Base-by-base conservation (phyloP, 495 filamentous ascomycete species). In the Astrothelium subdiscretum region DNA sequence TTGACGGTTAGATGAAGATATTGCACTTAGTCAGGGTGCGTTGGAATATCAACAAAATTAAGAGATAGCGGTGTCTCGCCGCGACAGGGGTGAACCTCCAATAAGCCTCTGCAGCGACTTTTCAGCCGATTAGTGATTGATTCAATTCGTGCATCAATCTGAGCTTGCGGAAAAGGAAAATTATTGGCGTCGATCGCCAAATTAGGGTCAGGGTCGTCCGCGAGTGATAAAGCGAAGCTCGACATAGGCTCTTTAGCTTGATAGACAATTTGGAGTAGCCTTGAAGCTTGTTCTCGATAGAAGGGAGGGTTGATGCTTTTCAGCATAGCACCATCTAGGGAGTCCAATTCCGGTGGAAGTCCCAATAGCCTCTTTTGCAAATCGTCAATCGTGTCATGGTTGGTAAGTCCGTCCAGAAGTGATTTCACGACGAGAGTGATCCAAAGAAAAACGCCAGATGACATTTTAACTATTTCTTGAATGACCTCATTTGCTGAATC, bases 391-490 rank as follows among this genome's bases (percentile, higher is more conserved):
- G 54, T 31, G 29, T 58, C 31, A 15, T 58, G 26, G 13, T 31
- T 32, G 4, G 26, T 31, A 3, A 58, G 24, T 20, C 31, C 27
- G 12, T 58, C 31, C 13, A 31, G 29, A 58, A 58, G 27, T 32
- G 54, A 31, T 31, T 58, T 32, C 24, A 58, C 27, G 12, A 58
- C 54, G 4, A 58, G 54, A 31, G 26, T 58, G 12, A 66, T 60
- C 68, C 68, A 70, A 20, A 70, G 61, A 58, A 70, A 70, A 26
- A 68, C 66, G 8, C 68, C 68, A 27, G 66, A 59, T 1, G 68
- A 63, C 29, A 29, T 62, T 6, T 44, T 11, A 3, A 65, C 59
- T 10, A 65, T 63, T 20, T 62, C 15, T 40, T 61, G 31, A 0
- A 58, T 57, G 12, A 68, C 20, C 4, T 32, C 10, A 0, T 66